phyloP scores from a whole-genome alignment of 2,329 filamentous ascomycete species.

The Remersonia thermophila region DNA sequence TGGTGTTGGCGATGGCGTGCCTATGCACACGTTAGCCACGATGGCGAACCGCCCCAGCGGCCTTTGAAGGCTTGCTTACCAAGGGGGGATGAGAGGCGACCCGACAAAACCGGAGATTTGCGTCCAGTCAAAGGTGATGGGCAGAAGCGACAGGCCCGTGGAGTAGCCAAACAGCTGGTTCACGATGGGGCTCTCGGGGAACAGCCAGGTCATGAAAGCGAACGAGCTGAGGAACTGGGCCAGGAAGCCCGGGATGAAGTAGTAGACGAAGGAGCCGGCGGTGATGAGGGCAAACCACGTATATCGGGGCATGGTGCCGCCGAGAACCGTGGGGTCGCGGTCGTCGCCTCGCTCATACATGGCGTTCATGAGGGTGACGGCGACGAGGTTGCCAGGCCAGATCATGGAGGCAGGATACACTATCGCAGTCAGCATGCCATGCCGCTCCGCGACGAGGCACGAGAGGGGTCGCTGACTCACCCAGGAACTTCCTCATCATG shows the following conservation, averaged over 20 bases:
- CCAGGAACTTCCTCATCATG: slow-evolving; percentile 52
- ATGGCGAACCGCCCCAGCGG: not conserved
- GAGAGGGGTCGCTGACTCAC: slow-evolving; percentile 23
- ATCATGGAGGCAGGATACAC: slow-evolving; percentile 60
- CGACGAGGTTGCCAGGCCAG: slow-evolving; percentile 57
- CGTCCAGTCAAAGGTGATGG: slow-evolving; percentile 68
- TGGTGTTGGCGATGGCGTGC: slow-evolving; percentile 61
- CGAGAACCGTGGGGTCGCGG: slow-evolving; percentile 40
- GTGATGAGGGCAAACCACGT: slow-evolving; percentile 51
- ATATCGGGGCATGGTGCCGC: slow-evolving; percentile 55
- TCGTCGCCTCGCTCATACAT: slow-evolving; percentile 52
- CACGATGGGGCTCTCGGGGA: slow-evolving; percentile 52
- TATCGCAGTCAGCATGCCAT: slow-evolving; percentile 17
- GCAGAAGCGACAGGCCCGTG: slow-evolving; percentile 54
- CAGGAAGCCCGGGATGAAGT: slow-evolving; percentile 57
- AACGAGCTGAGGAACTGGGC: slow-evolving; percentile 59
- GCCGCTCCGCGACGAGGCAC: not conserved
- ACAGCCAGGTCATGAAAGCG: slow-evolving; percentile 60
- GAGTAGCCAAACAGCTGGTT: slow-evolving; percentile 63
- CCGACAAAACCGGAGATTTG: slow-evolving; percentile 57
- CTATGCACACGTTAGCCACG: slow-evolving; percentile 11
- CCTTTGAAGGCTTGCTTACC: slow-evolving; percentile 27
- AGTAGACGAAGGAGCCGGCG: slow-evolving; percentile 47
- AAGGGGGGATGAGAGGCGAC: slow-evolving; percentile 58
- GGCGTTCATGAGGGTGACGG: slow-evolving; percentile 55